Evolutionary conservation across 1,284 basidiomycete genomes (phyloP), one percentile per base, ranked within the genome.

Genomic region (Moesziomyces antarcticus): DNA sequence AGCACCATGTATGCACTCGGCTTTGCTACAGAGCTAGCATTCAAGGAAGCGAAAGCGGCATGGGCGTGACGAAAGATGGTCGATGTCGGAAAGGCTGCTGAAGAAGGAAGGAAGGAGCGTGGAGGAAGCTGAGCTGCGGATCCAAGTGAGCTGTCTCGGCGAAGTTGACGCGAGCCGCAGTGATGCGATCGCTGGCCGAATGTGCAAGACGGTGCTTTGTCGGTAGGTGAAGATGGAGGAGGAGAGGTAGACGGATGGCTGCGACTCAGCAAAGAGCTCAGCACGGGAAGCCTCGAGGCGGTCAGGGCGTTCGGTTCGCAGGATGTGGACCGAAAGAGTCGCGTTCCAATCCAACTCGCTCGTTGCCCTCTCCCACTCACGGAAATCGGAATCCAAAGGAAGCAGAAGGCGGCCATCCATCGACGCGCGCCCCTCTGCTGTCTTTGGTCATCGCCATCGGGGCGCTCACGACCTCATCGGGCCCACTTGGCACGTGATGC

Each of bases 1-100:
- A 40, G 44, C 24, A 42, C 47, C 47, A 62, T 62, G 41, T 61
- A 62, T 51, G 59, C 59, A 48, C 48, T 50, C n/a, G 22, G n/a
- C 8, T 13, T 16, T 6, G 37, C 25, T 43, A 41, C 42, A 33
- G 21, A 33, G 25, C 37, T 27, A 30, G 40, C 45, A 25, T 27
- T 5, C 13, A 18, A 8, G 6, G 22, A 18, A n/a, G 13, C 3
- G 7, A 24, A 14, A 44, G 18, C 13, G 25, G 7, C 35, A 37
- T 56, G 10, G 33, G 21, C 20, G 33, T 14, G 16, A 25, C 37
- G 37, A 40, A 40, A 11, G 30, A 33, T 13, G 30, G 30, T 13
- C 13, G 30, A 13, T 13, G 30, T 33, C 30, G 30, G 30, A 33
- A 13, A 10, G 30, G 30, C 13, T 33, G 30, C 30, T 13, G 30